Conservation (phyloP, 257 asterid species). For the Gentiana straminea region DNA sequence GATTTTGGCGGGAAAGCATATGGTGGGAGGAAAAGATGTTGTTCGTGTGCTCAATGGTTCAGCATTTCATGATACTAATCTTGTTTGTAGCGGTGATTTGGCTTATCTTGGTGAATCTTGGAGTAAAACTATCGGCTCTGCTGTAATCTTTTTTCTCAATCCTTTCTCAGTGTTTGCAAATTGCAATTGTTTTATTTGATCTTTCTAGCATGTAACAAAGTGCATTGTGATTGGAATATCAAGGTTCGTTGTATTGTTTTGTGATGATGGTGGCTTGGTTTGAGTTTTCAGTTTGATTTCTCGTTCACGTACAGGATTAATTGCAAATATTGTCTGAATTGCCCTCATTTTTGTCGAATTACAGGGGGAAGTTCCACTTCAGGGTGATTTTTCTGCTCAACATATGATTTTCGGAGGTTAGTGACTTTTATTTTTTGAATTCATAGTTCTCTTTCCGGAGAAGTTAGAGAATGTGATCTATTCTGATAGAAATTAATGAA, state of each 20-base stretch:
- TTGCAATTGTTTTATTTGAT: not conserved
- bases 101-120: constrained; percentile 94
- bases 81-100: constrained; percentile 84
- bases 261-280: not conserved
- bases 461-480: no score
- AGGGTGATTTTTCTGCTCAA: constrained; percentile 97
- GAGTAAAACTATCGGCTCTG: constrained; percentile 78
- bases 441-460: no score
- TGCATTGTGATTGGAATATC: not conserved
- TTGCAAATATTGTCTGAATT: not conserved
- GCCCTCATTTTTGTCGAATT: constrained; percentile 10
- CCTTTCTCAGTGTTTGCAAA: not conserved
- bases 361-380: constrained; percentile 96
- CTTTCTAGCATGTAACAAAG: not conserved
- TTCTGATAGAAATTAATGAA: no score
- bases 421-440: not conserved
- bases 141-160: constrained; percentile 43
- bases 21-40: constrained; percentile 94
- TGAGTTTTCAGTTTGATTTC: not conserved
- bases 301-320: not conserved
- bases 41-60: constrained; percentile 75
- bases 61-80: constrained; percentile 85
- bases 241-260: not conserved
- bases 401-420: constrained; percentile 98
- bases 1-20: constrained; percentile 95